Evolutionary conservation across 2,329 filamentous ascomycete genomes (phyloP).

Genomic region (Laburnicola sp.): DNA sequence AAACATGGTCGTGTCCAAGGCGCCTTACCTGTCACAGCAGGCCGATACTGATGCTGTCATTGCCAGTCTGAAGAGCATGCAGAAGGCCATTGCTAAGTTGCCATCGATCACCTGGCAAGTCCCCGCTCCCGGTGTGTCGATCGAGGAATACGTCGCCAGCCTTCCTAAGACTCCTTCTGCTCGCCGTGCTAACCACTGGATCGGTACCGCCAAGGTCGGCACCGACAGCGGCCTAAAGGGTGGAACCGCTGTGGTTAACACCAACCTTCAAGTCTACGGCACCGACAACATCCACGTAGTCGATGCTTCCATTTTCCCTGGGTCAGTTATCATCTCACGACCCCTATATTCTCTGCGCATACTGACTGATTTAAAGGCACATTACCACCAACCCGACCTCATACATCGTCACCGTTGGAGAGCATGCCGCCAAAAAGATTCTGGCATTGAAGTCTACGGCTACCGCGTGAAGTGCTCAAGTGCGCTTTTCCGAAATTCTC

Average conservation of each 20-base stretch:
- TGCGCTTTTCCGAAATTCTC: too few relatives aligned
- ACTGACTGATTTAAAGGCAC: constrained; percentile 27
- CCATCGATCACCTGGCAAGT: constrained; percentile 60
- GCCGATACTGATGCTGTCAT: constrained; percentile 67
- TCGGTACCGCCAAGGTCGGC: constrained; percentile 53
- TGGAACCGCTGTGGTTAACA: constrained; percentile 64
- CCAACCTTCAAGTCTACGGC: constrained; percentile 63
- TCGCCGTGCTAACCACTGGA: constrained; percentile 50
- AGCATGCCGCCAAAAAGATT: constrained; percentile 59
- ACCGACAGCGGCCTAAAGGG: constrained; percentile 56
- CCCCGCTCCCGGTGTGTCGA: constrained; percentile 55
- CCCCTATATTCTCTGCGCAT: not conserved
- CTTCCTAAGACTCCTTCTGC: constrained; percentile 44
- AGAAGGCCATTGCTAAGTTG: constrained; percentile 58
- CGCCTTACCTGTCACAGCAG: constrained; percentile 62
- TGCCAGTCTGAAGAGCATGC: constrained; percentile 63
- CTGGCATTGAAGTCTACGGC: constrained; percentile 25
- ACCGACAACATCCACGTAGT: constrained; percentile 50
- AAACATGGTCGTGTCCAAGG: constrained; percentile 60
- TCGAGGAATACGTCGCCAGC: constrained; percentile 59
- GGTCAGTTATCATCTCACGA: constrained; percentile 24
- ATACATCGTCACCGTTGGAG: constrained; percentile 62
- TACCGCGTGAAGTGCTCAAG: constrained; percentile 19
- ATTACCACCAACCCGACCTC: constrained; percentile 45
- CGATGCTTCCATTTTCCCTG: constrained; percentile 60